Evolutionary conservation across 768 basidiomycete species (phyloP).

Genomic region (Coprinopsis sp.): DNA sequence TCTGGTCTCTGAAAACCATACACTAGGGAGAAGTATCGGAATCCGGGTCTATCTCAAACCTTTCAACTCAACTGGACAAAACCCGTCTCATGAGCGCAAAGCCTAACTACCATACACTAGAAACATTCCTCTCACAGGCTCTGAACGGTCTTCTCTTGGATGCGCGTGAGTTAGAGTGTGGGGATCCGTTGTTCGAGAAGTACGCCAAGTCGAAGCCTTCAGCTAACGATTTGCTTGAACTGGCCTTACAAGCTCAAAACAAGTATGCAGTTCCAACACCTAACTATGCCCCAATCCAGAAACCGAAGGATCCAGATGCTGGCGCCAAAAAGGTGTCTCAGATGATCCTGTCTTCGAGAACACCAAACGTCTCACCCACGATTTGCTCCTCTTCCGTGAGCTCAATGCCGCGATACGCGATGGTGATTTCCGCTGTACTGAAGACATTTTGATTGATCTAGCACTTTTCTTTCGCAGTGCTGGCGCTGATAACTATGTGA

Average conservation of each 20-base stretch:
- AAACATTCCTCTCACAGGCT: too few species aligned
- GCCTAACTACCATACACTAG: too few species aligned
- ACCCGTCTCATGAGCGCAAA: too few species aligned
- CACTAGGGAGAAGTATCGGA: conserved; percentile 21
- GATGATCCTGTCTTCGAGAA: conserved; percentile 24
- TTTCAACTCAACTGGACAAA: too few species aligned
- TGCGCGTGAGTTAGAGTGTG: too few species aligned
- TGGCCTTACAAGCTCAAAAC: conserved; percentile 17
- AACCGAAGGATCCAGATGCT: background rate
- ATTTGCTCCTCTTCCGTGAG: conserved; percentile 27
- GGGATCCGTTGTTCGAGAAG: too few species aligned
- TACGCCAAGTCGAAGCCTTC: conserved; percentile 25
- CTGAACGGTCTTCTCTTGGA: too few species aligned
- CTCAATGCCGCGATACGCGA: conserved; percentile 24
- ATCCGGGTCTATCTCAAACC: conserved; percentile 18
- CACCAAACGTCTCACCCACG: conserved; percentile 19
- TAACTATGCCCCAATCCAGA: background rate
- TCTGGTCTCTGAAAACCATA: too few species aligned
- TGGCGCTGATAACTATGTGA: conserved; percentile 28
- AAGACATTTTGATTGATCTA: conserved; percentile 28
- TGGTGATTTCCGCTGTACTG: conserved; percentile 18
- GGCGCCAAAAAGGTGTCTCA: background rate
- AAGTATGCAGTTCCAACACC: conserved; percentile 19
- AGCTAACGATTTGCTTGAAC: conserved; percentile 11
- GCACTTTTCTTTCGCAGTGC: conserved; percentile 27